phyloP scores from a whole-genome alignment of 768 basidiomycete genomes.

The Cyathus striatus region DNA sequence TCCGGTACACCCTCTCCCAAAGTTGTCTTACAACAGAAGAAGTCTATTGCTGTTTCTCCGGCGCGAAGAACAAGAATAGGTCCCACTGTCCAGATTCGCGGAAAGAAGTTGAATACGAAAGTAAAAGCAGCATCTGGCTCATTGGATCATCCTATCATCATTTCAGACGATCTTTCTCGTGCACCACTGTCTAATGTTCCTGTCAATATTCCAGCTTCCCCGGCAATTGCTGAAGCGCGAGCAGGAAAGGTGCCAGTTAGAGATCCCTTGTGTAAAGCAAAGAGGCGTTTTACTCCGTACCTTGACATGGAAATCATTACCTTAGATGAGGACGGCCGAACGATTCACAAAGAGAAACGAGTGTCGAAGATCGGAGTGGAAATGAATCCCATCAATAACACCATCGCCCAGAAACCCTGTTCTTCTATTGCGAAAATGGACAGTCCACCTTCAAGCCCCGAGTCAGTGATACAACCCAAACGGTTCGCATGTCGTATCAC shows the following conservation, averaged over 20 bases:
- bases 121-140: background rate
- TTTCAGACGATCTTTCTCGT: slow-evolving; percentile 20
- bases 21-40: slow-evolving; percentile 33
- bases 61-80: slow-evolving; percentile 23
- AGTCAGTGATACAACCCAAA: slow-evolving; percentile 13
- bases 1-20: slow-evolving; percentile 28
- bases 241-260: slow-evolving; percentile 15
- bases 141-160: slow-evolving; percentile 5
- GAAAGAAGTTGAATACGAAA: background rate
- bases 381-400: slow-evolving; percentile 20
- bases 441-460: slow-evolving; percentile 19
- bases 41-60: slow-evolving; percentile 31
- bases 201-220: slow-evolving; percentile 29
- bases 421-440: slow-evolving; percentile 3
- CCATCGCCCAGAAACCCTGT: slow-evolving; percentile 2
- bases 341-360: slow-evolving; percentile 56
- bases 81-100: slow-evolving; percentile 23
- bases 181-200: slow-evolving; percentile 24
- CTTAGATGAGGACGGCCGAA: slow-evolving; percentile 55
- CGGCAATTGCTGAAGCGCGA: slow-evolving; percentile 21
- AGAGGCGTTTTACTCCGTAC: slow-evolving; percentile 41
- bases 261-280: slow-evolving; percentile 25
- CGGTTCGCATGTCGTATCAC: slow-evolving; percentile 19
- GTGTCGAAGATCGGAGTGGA: slow-evolving; percentile 42
- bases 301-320: slow-evolving; percentile 66